Base-by-base conservation (phyloP, 2,329 filamentous ascomycete genomes). In the Aspergillus spinulosporus region DNA sequence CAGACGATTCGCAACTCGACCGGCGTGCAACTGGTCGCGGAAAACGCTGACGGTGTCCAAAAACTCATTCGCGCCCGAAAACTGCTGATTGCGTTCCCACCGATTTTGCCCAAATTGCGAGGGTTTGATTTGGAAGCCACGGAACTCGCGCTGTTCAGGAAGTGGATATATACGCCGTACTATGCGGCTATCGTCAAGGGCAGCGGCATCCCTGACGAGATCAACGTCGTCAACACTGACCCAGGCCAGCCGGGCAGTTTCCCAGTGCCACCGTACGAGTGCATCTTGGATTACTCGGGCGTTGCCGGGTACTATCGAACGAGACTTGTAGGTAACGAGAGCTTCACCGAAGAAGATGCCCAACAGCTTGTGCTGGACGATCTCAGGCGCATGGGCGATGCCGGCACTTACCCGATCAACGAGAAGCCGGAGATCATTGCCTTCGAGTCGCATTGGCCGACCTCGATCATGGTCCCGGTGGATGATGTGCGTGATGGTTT, bases 401-500 rank as follows among this genome's bases (percentile, higher is more conserved):
- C 49, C 34, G 57, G 37, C 9, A 63, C 39, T 8, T 62, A 40
- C 26, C 48, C 32, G 5, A 21, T 43, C 11, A 43, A 9, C 2
- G n/a, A 36, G 8, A 43, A 60, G 15, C 65, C 75, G 3, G 62
- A 69, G 8, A 73, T 76, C 42, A 62, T 72, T 4, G 66, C 61
- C 4, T 76, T 73, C 45, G 63, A 63, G 1, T 66, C 66, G 43
- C 75, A 78, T 58, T 67, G 70, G 14, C 73, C 73, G 12, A 65
- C 72, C 29, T 53, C 74, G 37, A 65, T 45, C 9, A 45, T 60
- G 9, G 71, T 76, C 0, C 62, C 71, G 59, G n/a, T 62, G 2
- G 64, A 71, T 1, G 67, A 69, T 7, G 73, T 80, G 52, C 61
- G 58, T 21, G 60, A 53, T 11, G 77, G 78, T 0, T 80, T 79